Evolutionary conservation across 2,329 filamentous ascomycete species (phyloP).

Genomic region (Verticillium klebahnii): DNA sequence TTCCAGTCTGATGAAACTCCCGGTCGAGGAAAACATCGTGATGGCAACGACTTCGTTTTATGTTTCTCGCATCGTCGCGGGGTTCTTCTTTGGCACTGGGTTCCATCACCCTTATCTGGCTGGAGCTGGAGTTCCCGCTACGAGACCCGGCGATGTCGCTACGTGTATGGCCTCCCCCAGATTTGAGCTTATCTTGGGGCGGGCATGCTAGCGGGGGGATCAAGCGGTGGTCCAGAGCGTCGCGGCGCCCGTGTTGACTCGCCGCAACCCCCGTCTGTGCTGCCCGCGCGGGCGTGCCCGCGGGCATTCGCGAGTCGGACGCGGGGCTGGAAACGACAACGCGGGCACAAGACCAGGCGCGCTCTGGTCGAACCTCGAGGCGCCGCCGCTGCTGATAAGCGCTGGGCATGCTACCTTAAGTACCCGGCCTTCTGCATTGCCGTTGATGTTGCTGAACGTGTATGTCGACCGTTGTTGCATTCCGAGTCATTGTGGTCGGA

Average conservation of each 20-base stretch:
- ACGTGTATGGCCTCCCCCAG: background rate
- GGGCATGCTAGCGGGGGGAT: background rate
- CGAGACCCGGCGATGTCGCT: background rate
- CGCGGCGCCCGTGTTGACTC: background rate
- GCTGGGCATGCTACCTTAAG: background rate
- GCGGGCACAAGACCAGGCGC: background rate
- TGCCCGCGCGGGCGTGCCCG: background rate
- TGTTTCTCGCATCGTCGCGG: background rate
- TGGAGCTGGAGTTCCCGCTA: background rate
- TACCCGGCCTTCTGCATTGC: background rate
- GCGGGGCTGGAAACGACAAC: background rate
- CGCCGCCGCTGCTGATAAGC: background rate
- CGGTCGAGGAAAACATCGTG: background rate
- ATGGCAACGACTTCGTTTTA: background rate
- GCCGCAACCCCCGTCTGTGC: background rate
- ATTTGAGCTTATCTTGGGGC: background rate
- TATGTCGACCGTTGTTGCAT: background rate
- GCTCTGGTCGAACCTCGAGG: background rate
- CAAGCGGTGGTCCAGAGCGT: background rate
- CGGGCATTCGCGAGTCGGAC: background rate
- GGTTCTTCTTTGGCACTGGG: background rate
- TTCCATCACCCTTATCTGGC: background rate
- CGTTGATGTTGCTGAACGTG: constrained; percentile 1
- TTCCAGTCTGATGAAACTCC: background rate
- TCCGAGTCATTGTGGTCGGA: background rate